These are phyloP conservation scores for Trametes hirsuta DNA, from an alignment of 1,284 basidiomycete genomes.

Conservation along the genomic window DNA sequence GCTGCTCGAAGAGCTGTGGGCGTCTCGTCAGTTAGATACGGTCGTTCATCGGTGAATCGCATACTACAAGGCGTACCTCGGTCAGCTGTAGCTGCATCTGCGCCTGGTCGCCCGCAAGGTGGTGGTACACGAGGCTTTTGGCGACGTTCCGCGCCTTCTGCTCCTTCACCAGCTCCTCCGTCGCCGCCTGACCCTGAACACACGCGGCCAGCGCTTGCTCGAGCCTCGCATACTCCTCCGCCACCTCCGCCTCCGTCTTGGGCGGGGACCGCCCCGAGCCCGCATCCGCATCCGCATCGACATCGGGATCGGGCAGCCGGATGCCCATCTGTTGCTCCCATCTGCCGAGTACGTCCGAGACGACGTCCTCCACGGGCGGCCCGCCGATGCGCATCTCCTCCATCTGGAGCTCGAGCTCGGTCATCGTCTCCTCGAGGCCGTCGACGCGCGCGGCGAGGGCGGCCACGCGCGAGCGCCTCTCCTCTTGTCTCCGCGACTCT, in stretches of 20 bases:
- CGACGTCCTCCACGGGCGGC: not conserved
- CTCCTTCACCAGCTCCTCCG: constrained; percentile 7
- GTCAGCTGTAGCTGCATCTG: constrained; percentile 1
- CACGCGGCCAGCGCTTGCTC: constrained; percentile 1
- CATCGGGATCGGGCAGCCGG: not conserved
- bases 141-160: constrained; percentile 4
- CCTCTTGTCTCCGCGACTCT: not conserved
- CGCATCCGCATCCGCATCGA: too few relatives aligned
- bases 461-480: not conserved
- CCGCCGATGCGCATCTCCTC: constrained; percentile 6
- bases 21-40: not conserved
- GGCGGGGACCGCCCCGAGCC: not conserved
- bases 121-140: constrained; percentile 11
- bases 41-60: too few relatives aligned
- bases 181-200: not conserved
- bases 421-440: constrained; percentile 11
- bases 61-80: not conserved
- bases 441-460: not conserved
- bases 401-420: constrained; percentile 16
- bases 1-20: constrained; percentile 2
- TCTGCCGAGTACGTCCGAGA: constrained; percentile 4
- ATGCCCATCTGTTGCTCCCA: constrained; percentile 4
- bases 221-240: constrained; percentile 11
- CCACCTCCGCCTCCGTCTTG: constrained; percentile 14
- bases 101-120: constrained; percentile 13